These are phyloP conservation scores for Pseudocercospora vitis DNA, from an alignment of 2,329 filamentous ascomycete genomes.

Conservation along the genomic window DNA sequence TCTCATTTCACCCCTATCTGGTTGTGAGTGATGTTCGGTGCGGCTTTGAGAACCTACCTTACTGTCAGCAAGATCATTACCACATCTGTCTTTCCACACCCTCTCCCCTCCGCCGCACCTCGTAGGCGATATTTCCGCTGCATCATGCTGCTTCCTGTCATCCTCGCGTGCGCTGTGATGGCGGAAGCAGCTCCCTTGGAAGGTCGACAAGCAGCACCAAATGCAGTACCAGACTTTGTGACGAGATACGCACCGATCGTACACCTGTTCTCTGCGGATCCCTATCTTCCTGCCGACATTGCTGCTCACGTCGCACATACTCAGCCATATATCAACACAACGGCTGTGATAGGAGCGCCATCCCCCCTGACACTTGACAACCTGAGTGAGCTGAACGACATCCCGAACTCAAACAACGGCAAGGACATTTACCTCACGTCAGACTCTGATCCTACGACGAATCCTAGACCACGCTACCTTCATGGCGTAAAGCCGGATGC, in stretches of 20 bases:
- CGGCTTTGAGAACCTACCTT: too few relatives aligned
- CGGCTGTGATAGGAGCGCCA: conserved; percentile 23
- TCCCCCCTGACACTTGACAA: conserved; percentile 45
- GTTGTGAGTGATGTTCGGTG: too few relatives aligned
- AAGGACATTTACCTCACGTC: conserved; percentile 47
- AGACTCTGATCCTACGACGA: conserved; percentile 38
- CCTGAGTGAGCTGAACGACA: conserved; percentile 44
- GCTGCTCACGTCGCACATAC: conserved; percentile 44
- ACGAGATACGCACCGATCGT: conserved; percentile 44
- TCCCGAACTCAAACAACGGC: conserved; percentile 40
- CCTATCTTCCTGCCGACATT: conserved; percentile 48
- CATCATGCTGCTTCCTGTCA: neutral
- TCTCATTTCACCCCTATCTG: too few relatives aligned
- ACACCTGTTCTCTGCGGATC: conserved; percentile 46
- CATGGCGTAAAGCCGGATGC: conserved; percentile 55
- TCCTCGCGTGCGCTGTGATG: conserved; percentile 1
- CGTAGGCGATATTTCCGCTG: too few relatives aligned
- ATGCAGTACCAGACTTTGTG: conserved; percentile 31
- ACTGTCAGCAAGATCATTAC: too few relatives aligned
- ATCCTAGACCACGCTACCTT: conserved; percentile 44
- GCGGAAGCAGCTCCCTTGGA: conserved; percentile 11
- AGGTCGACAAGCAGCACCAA: conserved; percentile 12
- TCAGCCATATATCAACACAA: conserved; percentile 41
- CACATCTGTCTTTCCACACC: too few relatives aligned
- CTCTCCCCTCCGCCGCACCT: too few relatives aligned